Conservation (phyloP, 345 rosid species). For the Citrus reticulata region DNA sequence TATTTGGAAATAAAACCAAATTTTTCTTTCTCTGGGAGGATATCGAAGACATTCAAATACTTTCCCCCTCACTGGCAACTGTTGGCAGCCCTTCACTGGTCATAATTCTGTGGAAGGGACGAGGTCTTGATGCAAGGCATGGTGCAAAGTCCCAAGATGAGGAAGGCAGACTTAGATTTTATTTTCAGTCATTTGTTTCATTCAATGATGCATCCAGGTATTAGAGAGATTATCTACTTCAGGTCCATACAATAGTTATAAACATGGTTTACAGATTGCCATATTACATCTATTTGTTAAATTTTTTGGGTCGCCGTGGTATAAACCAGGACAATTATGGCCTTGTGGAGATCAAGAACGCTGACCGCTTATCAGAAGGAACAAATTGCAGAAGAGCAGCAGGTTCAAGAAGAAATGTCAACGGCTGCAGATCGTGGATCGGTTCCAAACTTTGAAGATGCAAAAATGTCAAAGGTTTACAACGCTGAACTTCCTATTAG, state of each 20-base stretch:
- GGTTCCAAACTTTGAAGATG: slow-evolving; percentile 36
- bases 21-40: slow-evolving; percentile 92
- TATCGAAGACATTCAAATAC: slow-evolving; percentile 66
- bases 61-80: slow-evolving; percentile 68
- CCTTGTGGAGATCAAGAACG: slow-evolving; percentile 77
- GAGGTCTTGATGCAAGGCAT: slow-evolving; percentile 73
- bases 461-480: slow-evolving; percentile 45
- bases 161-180: slow-evolving; percentile 69
- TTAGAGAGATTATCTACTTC: neutral
- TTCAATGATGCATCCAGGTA: slow-evolving; percentile 79
- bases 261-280: neutral
- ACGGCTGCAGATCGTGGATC: slow-evolving; percentile 32
- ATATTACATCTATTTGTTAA: neutral
- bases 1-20: slow-evolving; percentile 80
- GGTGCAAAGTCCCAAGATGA: slow-evolving; percentile 82
- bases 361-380: slow-evolving; percentile 52
- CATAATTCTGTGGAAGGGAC: slow-evolving; percentile 51
- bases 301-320: slow-evolving; percentile 13
- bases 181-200: slow-evolving; percentile 77
- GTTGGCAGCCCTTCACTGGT: slow-evolving; percentile 73
- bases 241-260: neutral
- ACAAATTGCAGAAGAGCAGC: slow-evolving; percentile 56
- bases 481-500: slow-evolving; percentile 55
- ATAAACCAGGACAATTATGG: slow-evolving; percentile 68
- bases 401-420: slow-evolving; percentile 38